Conservation (phyloP, 2,329 filamentous ascomycete species). For the Ceratocystis harringtonii region DNA sequence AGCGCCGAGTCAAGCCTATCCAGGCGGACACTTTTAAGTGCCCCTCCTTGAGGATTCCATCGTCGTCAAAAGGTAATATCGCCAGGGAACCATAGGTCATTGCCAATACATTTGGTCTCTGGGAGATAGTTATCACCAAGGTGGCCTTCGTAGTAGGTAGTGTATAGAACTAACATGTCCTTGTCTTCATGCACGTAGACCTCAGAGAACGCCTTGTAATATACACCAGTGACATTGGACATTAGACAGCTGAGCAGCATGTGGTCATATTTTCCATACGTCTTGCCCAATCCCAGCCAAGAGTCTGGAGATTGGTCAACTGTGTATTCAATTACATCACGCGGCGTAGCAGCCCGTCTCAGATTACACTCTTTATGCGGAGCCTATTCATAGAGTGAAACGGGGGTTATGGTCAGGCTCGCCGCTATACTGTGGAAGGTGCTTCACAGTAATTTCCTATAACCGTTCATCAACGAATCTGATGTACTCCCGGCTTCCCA, state of each 20-base stretch:
- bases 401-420: conserved; percentile 15
- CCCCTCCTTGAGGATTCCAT: conserved; percentile 18
- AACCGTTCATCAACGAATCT: conserved; percentile 11
- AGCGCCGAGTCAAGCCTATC: not conserved
- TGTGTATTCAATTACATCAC: conserved; percentile 19
- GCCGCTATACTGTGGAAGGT: conserved; percentile 14
- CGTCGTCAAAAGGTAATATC: conserved; percentile 6
- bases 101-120: conserved; percentile 15
- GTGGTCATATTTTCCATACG: conserved; percentile 18
- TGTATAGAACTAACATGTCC: conserved; percentile 16
- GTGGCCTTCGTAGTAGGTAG: conserved; percentile 15
- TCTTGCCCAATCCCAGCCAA: not conserved
- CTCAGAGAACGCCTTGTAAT: conserved; percentile 15
- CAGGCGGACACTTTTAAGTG: conserved; percentile 12
- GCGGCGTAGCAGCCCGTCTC: conserved; percentile 14
- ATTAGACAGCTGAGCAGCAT: conserved; percentile 20
- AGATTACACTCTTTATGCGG: conserved; percentile 11
- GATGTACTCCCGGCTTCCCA: conserved; percentile 12
- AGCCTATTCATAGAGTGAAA: conserved; percentile 16
- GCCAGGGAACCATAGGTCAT: conserved; percentile 13
- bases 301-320: conserved; percentile 16
- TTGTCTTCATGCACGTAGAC: conserved; percentile 14
- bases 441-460: conserved; percentile 16
- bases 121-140: conserved; percentile 15
- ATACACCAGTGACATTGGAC: conserved; percentile 13